phyloP scores from a whole-genome alignment of 495 filamentous ascomycete genomes.

The Evansstolkia leycettana region DNA sequence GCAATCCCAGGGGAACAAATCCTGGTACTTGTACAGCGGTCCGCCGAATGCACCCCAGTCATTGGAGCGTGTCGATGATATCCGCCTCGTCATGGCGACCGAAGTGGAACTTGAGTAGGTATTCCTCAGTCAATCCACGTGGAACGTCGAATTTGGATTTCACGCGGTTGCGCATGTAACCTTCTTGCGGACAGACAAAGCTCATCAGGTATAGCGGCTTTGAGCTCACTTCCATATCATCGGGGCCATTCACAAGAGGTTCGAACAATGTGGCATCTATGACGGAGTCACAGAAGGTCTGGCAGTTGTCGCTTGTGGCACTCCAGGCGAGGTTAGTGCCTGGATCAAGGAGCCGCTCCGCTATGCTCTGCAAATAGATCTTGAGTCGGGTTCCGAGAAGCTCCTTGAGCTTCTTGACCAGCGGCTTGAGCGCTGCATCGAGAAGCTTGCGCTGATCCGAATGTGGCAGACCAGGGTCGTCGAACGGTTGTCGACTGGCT shows the following conservation, averaged over 20 bases:
- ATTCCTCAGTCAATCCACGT: conserved; percentile 27
- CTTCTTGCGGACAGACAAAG: conserved; percentile 18
- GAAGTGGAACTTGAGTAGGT: conserved; percentile 21
- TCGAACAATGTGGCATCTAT: conserved; percentile 17
- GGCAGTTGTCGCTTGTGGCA: conserved; percentile 18
- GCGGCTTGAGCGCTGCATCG: too few relatives aligned
- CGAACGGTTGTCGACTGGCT: too few relatives aligned
- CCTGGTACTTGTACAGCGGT: conserved; percentile 20
- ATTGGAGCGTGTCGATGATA: conserved; percentile 24
- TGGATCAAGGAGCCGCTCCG: conserved; percentile 2
- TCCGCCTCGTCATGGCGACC: conserved; percentile 24
- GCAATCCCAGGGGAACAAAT: conserved; percentile 34
- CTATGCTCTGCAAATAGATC: too few relatives aligned
- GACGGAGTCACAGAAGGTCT: conserved; percentile 20
- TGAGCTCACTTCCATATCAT: too few relatives aligned
- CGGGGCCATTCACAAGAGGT: conserved; percentile 8
- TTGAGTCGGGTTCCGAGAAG: too few relatives aligned
- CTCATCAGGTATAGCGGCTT: conserved; percentile 22
- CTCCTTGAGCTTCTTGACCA: too few relatives aligned
- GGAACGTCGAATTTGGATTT: conserved; percentile 26
- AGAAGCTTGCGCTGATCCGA: too few relatives aligned
- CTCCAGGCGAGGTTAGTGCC: conserved; percentile 11
- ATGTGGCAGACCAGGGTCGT: too few relatives aligned
- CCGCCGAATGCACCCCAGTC: conserved; percentile 30
- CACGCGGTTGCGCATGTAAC: conserved; percentile 1